Evolutionary conservation across 805 yeast species (phyloP).

Genomic region (Suhomyces prunicola): DNA sequence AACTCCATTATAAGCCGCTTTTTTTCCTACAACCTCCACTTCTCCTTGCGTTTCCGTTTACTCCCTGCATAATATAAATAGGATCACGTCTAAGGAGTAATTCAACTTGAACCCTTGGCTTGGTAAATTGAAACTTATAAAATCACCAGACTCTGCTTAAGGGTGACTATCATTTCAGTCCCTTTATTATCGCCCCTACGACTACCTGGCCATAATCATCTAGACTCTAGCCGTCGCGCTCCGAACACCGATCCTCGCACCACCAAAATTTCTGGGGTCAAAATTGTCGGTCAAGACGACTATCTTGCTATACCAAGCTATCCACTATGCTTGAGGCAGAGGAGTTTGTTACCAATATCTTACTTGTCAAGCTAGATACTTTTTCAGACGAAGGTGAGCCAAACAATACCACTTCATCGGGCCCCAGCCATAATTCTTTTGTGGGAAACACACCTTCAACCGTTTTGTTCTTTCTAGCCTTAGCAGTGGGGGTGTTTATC

Average conservation of each 20-base stretch:
- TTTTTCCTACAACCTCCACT: neutral
- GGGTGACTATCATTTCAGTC: neutral
- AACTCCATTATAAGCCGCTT: neutral
- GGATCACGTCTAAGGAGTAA: neutral
- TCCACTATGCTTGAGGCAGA: neutral
- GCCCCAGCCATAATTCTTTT: conserved; percentile 16
- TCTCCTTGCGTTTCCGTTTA: neutral
- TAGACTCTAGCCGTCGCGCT: neutral
- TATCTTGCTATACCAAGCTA: neutral
- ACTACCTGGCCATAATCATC: neutral
- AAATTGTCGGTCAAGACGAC: neutral
- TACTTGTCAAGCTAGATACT: neutral
- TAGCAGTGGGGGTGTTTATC: conserved; percentile 58
- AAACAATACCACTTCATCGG: neutral
- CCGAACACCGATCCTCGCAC: neutral
- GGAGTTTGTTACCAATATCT: neutral
- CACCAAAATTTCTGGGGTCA: neutral
- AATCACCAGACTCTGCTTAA: neutral
- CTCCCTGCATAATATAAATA: neutral
- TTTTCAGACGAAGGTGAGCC: neutral
- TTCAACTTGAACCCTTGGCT: neutral
- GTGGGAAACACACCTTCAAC: conserved; percentile 57
- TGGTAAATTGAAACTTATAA: neutral
- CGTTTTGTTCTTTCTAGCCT: conserved; percentile 59
- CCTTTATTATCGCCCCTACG: neutral